phyloP scores from a whole-genome alignment of 352 stramenopile species.

The Phytophthora citricola region DNA sequence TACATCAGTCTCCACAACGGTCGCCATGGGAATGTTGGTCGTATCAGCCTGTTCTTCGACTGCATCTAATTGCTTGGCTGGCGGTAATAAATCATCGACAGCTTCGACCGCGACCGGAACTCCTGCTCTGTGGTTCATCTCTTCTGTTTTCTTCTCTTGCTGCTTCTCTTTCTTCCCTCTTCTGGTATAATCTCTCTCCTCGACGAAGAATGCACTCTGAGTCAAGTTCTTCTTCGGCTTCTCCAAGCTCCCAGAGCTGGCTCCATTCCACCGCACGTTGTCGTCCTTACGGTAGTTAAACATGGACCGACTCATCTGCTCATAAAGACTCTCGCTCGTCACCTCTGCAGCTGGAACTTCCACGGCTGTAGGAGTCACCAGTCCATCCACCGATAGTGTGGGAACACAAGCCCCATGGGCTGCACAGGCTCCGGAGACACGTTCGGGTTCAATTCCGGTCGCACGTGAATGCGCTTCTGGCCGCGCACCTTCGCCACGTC shows the following conservation, averaged over 20 bases:
- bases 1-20: conserved; percentile 48
- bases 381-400: conserved; percentile 60
- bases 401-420: conserved; percentile 75
- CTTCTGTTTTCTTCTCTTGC: conserved; percentile 1
- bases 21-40: conserved; percentile 60
- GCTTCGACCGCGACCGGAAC: conserved; percentile 29
- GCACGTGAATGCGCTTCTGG: conserved; percentile 73
- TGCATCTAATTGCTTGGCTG: conserved; percentile 41
- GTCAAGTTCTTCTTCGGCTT: conserved; percentile 40
- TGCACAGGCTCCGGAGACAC: conserved; percentile 81
- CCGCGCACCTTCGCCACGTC: conserved; percentile 60
- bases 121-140: conserved; percentile 11
- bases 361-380: conserved; percentile 48
- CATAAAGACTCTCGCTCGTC: conserved; percentile 38
- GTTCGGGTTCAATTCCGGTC: conserved; percentile 79
- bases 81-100: conserved; percentile 11
- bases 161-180: conserved; percentile 16
- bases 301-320: conserved; percentile 68
- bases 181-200: conserved; percentile 62
- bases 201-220: conserved; percentile 54
- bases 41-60: conserved; percentile 20
- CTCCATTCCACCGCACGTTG: conserved; percentile 29
- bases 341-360: conserved; percentile 37
- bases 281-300: conserved; percentile 59
- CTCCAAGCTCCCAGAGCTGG: conserved; percentile 9